phyloP scores from a whole-genome alignment of 2,329 filamentous ascomycete species.

The Beauveria medogensis region DNA sequence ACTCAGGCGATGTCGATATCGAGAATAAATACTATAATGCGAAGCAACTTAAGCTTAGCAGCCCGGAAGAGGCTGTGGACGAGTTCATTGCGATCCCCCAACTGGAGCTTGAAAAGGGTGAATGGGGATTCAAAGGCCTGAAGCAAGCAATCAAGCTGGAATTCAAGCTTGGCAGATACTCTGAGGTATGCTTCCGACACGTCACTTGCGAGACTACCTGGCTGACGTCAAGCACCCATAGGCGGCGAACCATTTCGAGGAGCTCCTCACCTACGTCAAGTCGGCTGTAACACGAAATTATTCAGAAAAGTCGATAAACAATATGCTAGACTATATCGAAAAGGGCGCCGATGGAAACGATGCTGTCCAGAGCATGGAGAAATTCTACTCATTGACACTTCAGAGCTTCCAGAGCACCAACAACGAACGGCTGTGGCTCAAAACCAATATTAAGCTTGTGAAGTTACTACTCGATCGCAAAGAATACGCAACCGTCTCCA shows the following conservation, averaged over 20 bases:
- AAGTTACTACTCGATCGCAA: constrained; percentile 87
- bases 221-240: constrained; percentile 27
- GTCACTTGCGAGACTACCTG: background rate
- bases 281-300: constrained; percentile 96
- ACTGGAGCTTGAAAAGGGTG: constrained; percentile 83
- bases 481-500: constrained; percentile 71
- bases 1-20: constrained; percentile 83
- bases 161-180: constrained; percentile 83
- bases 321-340: constrained; percentile 96
- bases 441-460: constrained; percentile 95
- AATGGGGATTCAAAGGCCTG: constrained; percentile 97
- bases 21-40: constrained; percentile 99
- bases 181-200: constrained; percentile 48
- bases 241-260: constrained; percentile 86
- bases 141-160: constrained; percentile 98
- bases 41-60: constrained; percentile 85
- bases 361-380: constrained; percentile 74
- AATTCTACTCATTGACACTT: constrained; percentile 90
- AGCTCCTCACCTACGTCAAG: constrained; percentile 95
- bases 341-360: constrained; percentile 69
- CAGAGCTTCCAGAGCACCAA: constrained; percentile 95
- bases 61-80: constrained; percentile 79
- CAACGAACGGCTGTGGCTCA: constrained; percentile 93
- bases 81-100: constrained; percentile 86
- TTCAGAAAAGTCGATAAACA: constrained; percentile 98